A percentile compares a stretch with the other conserved stretches of the same genome.
Evolutionary conservation across 1,284 basidiomycete species (phyloP).

Genomic region (Pulveroboletus sp.): DNA sequence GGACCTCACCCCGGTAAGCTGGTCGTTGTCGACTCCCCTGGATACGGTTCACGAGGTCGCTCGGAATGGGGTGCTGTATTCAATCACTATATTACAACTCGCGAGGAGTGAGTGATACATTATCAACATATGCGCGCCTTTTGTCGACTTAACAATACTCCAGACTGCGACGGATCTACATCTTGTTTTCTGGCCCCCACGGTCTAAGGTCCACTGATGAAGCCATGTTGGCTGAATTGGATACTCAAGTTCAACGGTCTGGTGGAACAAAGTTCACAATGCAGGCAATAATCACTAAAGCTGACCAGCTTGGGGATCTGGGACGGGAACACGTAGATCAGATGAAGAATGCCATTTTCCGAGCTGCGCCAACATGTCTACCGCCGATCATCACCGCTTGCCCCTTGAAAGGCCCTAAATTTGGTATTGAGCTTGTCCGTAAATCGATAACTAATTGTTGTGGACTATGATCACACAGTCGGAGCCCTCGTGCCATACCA

Average conservation of each 20-base stretch:
- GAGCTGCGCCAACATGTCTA: slow-evolving; percentile 60
- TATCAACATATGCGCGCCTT: neutral
- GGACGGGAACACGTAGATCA: slow-evolving; percentile 30
- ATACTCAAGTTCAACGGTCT: slow-evolving; percentile 36
- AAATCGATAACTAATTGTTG: slow-evolving; percentile 60
- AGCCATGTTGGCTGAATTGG: slow-evolving; percentile 62
- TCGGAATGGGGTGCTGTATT: slow-evolving; percentile 73
- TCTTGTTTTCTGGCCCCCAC: slow-evolving; percentile 69
- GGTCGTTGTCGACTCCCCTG: slow-evolving; percentile 73
- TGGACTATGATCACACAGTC: slow-evolving; percentile 17
- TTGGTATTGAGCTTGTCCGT: slow-evolving; percentile 59
- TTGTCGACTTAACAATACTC: neutral
- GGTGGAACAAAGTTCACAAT: slow-evolving; percentile 52
- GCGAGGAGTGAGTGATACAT: slow-evolving; percentile 52
- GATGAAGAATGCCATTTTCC: slow-evolving; percentile 38
- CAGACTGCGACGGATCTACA: slow-evolving; percentile 68
- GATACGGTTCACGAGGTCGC: slow-evolving; percentile 72
- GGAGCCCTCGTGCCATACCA: neutral
- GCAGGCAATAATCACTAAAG: slow-evolving; percentile 73
- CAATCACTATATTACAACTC: slow-evolving; percentile 58
- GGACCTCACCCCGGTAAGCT: slow-evolving; percentile 56
- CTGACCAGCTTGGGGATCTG: slow-evolving; percentile 48
- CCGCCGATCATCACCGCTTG: slow-evolving; percentile 57
- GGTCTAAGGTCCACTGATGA: slow-evolving; percentile 56
- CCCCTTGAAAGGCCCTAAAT: slow-evolving; percentile 46